Evolutionary conservation across 495 filamentous ascomycete species (phyloP).

Genomic region (Geopyxis carbonaria): DNA sequence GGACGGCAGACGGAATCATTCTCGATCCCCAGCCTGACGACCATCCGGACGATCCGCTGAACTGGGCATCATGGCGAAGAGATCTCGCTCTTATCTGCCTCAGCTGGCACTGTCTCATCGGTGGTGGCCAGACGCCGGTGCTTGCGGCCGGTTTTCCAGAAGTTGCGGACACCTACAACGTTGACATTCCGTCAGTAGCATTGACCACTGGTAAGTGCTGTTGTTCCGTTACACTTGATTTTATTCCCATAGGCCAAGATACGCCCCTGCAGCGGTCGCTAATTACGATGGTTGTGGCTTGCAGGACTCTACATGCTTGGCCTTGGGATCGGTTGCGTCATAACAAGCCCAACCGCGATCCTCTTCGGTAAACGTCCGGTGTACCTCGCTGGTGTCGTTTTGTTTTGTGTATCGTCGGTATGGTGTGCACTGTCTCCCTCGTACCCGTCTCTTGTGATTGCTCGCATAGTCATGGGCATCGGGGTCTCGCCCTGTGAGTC

Average conservation of each 20-base stretch:
- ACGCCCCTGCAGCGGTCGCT: too few relatives aligned
- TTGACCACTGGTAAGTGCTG: constrained; percentile 47
- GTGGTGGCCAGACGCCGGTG: constrained; percentile 82
- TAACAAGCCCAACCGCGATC: constrained; percentile 76
- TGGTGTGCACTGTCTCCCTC: constrained; percentile 79
- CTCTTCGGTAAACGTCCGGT: constrained; percentile 82
- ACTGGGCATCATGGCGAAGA: constrained; percentile 74
- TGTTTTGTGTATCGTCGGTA: constrained; percentile 60
- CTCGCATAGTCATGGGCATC: constrained; percentile 71
- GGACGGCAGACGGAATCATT: constrained; percentile 70
- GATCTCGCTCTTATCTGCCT: constrained; percentile 68
- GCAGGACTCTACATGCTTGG: constrained; percentile 86
- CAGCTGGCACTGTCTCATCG: constrained; percentile 81
- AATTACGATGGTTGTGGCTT: background rate
- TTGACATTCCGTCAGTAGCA: constrained; percentile 58
- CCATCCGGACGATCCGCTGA: constrained; percentile 76
- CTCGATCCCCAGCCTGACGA: constrained; percentile 87
- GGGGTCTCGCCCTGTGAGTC: constrained; percentile 78
- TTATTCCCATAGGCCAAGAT: too few relatives aligned
- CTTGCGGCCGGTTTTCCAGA: constrained; percentile 80
- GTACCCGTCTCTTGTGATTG: constrained; percentile 63
- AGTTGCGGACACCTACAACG: constrained; percentile 53
- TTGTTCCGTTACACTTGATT: background rate
- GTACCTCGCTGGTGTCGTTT: constrained; percentile 58
- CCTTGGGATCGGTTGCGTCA: constrained; percentile 63